phyloP scores from a whole-genome alignment of 2,329 filamentous ascomycete species.

The Ceratocystis papillata region DNA sequence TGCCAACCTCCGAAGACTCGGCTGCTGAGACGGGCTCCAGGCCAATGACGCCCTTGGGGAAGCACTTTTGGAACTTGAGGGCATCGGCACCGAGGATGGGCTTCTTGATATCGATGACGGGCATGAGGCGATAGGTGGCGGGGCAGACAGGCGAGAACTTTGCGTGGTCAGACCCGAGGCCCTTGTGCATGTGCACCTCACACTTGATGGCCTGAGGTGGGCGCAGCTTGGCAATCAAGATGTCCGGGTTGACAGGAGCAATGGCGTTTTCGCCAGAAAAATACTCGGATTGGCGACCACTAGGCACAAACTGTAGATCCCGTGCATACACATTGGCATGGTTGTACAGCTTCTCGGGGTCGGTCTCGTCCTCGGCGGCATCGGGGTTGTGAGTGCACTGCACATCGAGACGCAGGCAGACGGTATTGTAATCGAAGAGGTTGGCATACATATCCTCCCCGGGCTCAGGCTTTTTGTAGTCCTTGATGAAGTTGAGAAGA shows the following conservation, averaged over 20 bases:
- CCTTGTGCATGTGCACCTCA: slow-evolving; percentile 89
- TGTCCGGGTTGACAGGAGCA: slow-evolving; percentile 74
- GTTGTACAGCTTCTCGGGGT: slow-evolving; percentile 74
- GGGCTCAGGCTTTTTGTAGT: slow-evolving; percentile 60
- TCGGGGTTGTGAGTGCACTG: slow-evolving; percentile 70
- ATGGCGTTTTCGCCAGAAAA: slow-evolving; percentile 62
- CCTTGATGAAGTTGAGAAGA: slow-evolving; percentile 66
- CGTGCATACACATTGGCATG: slow-evolving; percentile 73
- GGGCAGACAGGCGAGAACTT: slow-evolving; percentile 97
- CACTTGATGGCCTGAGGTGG: slow-evolving; percentile 80
- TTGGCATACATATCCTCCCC: slow-evolving; percentile 51
- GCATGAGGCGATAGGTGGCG: slow-evolving; percentile 82
- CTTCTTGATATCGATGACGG: slow-evolving; percentile 68
- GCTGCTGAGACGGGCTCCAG: slow-evolving; percentile 59
- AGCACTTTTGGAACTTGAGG: slow-evolving; percentile 80
- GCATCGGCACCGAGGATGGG: slow-evolving; percentile 84
- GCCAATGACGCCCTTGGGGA: slow-evolving; percentile 76
- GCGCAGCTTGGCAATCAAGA: slow-evolving; percentile 85
- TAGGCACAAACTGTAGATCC: slow-evolving; percentile 65
- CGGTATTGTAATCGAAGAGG: slow-evolving; percentile 73
- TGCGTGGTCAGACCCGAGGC: slow-evolving; percentile 84
- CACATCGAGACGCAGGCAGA: slow-evolving; percentile 64
- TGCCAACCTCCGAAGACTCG: slow-evolving; percentile 50
- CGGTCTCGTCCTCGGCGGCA: slow-evolving; percentile 60
- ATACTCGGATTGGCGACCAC: slow-evolving; percentile 58